Percentiles rank a stretch among this genome's conserved stretches.
phyloP scores from a whole-genome alignment of 169 alveolate species.

The Cryptosporidium sp. region DNA sequence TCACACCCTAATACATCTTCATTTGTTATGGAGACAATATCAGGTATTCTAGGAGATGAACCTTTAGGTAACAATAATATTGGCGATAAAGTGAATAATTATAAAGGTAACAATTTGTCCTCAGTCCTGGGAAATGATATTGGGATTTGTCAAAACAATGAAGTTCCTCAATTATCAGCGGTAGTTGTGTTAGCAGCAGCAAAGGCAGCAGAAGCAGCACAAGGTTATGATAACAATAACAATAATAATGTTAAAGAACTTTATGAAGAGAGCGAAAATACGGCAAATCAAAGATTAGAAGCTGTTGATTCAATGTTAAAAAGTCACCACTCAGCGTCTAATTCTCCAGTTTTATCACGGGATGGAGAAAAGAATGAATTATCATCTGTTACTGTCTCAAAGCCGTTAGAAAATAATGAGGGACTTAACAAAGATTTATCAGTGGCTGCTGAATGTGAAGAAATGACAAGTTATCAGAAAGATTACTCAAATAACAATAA shows the following conservation, averaged over 20 bases:
- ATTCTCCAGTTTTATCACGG: not conserved
- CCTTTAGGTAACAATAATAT: slow-evolving; percentile 20
- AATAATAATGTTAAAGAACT: not conserved
- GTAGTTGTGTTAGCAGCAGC: slow-evolving; percentile 73
- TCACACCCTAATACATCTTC: slow-evolving; percentile 75
- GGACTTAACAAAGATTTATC: not conserved
- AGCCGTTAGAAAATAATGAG: slow-evolving; percentile 9
- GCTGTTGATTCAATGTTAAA: slow-evolving; percentile 3
- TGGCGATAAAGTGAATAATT: slow-evolving; percentile 10
- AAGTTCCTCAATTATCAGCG: slow-evolving; percentile 67
- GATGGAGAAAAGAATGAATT: not conserved
- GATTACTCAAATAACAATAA: slow-evolving; percentile 14
- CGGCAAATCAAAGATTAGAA: not conserved
- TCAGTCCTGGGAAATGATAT: slow-evolving; percentile 57
- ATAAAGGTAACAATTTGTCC: slow-evolving; percentile 28
- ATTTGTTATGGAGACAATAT: slow-evolving; percentile 67
- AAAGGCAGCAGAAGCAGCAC: slow-evolving; percentile 75
- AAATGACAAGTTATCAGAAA: slow-evolving; percentile 33
- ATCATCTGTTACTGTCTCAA: not conserved
- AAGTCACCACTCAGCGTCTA: not conserved
- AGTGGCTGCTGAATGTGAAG: not conserved
- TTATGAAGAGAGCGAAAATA: not conserved
- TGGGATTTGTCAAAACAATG: slow-evolving; percentile 12
- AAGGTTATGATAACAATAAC: not conserved
- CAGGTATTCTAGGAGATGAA: slow-evolving; percentile 73